phyloP scores from a whole-genome alignment of 1,284 basidiomycete genomes.

The Cryptococcus maquisensis region DNA sequence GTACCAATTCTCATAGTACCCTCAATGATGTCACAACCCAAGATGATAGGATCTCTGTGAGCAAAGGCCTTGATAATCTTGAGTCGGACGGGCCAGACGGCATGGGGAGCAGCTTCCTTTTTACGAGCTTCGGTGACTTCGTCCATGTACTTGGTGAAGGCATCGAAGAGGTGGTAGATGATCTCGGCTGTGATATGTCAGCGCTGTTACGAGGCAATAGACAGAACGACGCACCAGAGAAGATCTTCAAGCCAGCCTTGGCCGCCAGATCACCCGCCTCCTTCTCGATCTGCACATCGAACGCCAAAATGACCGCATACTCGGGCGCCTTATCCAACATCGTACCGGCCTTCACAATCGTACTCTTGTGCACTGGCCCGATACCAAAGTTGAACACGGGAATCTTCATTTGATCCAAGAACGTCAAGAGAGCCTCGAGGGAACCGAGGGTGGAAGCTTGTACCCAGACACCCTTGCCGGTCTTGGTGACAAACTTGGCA shows the following conservation, averaged over 20 bases:
- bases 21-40: conserved; percentile 95
- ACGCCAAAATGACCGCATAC: conserved; percentile 90
- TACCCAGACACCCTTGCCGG: conserved; percentile 92
- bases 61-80: conserved; percentile 90
- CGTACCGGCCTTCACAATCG: conserved; percentile 85
- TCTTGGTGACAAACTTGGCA: conserved; percentile 87
- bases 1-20: conserved; percentile 91
- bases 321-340: conserved; percentile 98
- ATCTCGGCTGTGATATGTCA: conserved; percentile 53
- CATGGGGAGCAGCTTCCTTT: conserved; percentile 85
- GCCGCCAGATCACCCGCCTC: conserved; percentile 89
- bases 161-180: conserved; percentile 98
- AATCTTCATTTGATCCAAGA: conserved; percentile 92
- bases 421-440: conserved; percentile 93
- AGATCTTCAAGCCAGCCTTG: conserved; percentile 87
- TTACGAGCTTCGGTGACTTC: conserved; percentile 92
- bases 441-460: conserved; percentile 98
- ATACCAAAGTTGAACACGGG: conserved; percentile 98
- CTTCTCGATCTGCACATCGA: conserved; percentile 84
- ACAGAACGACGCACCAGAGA: conserved; percentile 64
- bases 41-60: conserved; percentile 94
- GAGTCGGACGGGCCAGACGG: conserved; percentile 94
- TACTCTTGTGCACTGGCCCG: conserved; percentile 94
- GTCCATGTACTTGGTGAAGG: conserved; percentile 93
- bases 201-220: conserved; percentile 56